phyloP scores from a whole-genome alignment of 129 eudicot species.

The Tagetes patula region DNA sequence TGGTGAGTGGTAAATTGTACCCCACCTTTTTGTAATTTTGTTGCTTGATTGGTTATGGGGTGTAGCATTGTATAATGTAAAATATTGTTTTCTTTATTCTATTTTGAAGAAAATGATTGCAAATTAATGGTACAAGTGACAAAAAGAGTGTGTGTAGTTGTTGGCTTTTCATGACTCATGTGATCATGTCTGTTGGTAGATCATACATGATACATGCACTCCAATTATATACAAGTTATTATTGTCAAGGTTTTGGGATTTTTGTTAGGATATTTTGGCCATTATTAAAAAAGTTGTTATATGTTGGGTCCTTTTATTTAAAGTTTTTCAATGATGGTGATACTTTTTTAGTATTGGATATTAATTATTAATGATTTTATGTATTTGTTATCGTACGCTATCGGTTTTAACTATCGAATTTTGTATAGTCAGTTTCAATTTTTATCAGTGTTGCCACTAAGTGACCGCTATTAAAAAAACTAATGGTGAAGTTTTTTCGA shows the following conservation, averaged over 20 bases:
- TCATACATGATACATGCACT: constrained; percentile 9
- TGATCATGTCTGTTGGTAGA: constrained; percentile 26
- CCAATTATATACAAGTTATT: not conserved
- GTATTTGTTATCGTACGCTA: no score
- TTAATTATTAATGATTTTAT: no score
- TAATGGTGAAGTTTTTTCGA: no score
- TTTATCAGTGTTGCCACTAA: no score
- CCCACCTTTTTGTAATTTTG: constrained; percentile 36
- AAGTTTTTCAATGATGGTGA: not conserved
- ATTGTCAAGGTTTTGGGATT: constrained; percentile 10
- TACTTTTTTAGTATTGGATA: not conserved
- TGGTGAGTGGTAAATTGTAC: constrained; percentile 41
- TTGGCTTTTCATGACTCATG: constrained; percentile 31
- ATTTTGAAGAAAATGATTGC: constrained; percentile 24
- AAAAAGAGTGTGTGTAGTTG: constrained; percentile 20
- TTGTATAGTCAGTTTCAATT: no score
- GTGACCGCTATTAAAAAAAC: no score
- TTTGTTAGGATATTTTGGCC: constrained; percentile 3
- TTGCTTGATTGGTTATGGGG: constrained; percentile 30
- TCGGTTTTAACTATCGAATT: no score
- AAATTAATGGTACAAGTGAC: constrained; percentile 14
- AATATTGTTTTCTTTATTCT: constrained; percentile 24
- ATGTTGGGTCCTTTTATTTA: not conserved
- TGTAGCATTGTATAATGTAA: constrained; percentile 33
- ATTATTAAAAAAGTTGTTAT: not conserved